These are phyloP conservation scores for Kwoniella sp. DNA, from an alignment of 768 basidiomycete species.

Conservation along the genomic window DNA sequence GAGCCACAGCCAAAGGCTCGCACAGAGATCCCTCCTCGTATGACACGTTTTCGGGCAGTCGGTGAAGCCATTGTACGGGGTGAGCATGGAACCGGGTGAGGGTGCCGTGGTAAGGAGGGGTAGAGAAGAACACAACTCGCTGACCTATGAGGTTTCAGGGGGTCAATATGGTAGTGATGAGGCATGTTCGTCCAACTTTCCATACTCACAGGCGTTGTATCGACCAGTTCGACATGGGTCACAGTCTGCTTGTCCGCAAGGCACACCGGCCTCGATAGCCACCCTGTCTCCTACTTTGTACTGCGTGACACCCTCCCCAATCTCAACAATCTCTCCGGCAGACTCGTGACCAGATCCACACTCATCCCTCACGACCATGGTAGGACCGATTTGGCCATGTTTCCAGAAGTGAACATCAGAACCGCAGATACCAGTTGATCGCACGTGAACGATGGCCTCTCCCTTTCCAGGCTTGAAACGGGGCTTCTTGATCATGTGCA, in stretches of 20 bases:
- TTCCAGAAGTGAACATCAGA: slow-evolving; percentile 57
- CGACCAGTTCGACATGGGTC: slow-evolving; percentile 56
- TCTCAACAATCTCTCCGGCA: slow-evolving; percentile 56
- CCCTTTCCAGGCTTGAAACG: slow-evolving; percentile 44
- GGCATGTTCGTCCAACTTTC: too few relatives aligned
- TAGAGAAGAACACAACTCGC: slow-evolving; percentile 58
- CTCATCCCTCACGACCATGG: slow-evolving; percentile 56
- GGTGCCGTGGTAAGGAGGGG: slow-evolving; percentile 58
- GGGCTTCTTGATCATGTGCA: slow-evolving; percentile 56
- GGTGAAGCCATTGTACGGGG: slow-evolving; percentile 58
- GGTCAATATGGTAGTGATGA: background rate
- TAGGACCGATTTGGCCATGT: slow-evolving; percentile 57
- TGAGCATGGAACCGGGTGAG: slow-evolving; percentile 54
- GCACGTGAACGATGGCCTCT: slow-evolving; percentile 55
- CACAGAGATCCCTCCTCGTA: slow-evolving; percentile 58
- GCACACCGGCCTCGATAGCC: slow-evolving; percentile 54
- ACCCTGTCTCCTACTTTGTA: slow-evolving; percentile 56
- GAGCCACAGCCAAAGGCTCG: slow-evolving; percentile 58
- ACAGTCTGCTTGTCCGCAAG: slow-evolving; percentile 55
- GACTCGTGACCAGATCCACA: slow-evolving; percentile 56
- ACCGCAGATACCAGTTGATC: slow-evolving; percentile 58
- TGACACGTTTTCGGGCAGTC: slow-evolving; percentile 56
- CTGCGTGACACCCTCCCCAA: slow-evolving; percentile 55
- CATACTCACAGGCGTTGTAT: slow-evolving; percentile 58
- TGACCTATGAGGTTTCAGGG: slow-evolving; percentile 33